These are phyloP conservation scores for Exophiala sp. DNA, from an alignment of 2,329 filamentous ascomycete genomes.

Conservation along the genomic window DNA sequence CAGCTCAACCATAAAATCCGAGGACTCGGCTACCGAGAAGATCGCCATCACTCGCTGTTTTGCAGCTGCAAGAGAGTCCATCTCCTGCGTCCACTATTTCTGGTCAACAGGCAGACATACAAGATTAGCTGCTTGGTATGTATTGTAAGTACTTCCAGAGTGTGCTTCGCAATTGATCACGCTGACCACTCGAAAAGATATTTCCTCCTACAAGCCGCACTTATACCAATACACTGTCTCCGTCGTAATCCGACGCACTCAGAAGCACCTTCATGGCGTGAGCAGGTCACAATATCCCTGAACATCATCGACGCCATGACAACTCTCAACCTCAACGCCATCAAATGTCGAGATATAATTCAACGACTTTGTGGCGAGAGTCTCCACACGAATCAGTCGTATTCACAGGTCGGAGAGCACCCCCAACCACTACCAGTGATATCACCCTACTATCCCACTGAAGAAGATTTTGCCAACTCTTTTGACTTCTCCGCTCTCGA, in stretches of 20 bases:
- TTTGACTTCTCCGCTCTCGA: constrained; percentile 12
- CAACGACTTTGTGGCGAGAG: constrained; percentile 20
- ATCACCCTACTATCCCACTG: neutral
- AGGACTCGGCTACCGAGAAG: constrained; percentile 33
- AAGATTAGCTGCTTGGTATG: constrained; percentile 44
- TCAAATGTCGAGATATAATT: constrained; percentile 23
- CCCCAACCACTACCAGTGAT: constrained; percentile 2
- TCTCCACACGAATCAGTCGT: constrained; percentile 6
- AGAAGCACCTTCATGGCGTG: constrained; percentile 31
- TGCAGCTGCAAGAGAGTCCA: constrained; percentile 40
- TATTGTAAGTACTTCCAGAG: constrained; percentile 31
- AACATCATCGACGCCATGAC: constrained; percentile 22
- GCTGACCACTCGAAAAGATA: constrained; percentile 28
- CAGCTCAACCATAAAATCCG: neutral
- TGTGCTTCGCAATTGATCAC: neutral
- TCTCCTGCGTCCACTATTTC: constrained; percentile 41
- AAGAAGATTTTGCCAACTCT: neutral
- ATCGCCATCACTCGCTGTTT: constrained; percentile 41
- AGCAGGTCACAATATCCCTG: constrained; percentile 15
- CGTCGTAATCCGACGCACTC: constrained; percentile 37
- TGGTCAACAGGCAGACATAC: constrained; percentile 40
- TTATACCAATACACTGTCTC: constrained; percentile 45
- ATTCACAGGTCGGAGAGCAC: neutral
- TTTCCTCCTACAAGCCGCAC: constrained; percentile 46
- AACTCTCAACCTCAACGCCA: constrained; percentile 20